Evolutionary conservation across 805 yeast species (phyloP), one percentile per base, ranked within the genome.

Genomic region (Ogataea saltuana): DNA sequence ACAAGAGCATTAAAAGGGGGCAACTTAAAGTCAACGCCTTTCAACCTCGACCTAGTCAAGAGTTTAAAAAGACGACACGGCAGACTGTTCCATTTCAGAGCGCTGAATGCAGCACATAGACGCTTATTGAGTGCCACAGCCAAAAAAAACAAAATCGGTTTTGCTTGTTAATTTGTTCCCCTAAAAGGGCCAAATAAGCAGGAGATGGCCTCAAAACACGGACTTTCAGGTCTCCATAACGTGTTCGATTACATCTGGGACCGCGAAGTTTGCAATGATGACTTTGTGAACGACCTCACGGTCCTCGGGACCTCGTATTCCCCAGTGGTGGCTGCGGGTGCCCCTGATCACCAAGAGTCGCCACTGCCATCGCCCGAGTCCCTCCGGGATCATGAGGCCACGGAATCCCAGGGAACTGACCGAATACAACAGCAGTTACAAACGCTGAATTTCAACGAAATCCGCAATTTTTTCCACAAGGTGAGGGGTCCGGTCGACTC

Each of bases 301-400:
- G 69, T 74, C 7, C 54, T 75, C 11, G 81, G 81, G 1, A 45
- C 46, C 33, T 41, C 45, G 15, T 68, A 64, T 46, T 44, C 61
- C 10, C 66, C 70, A 4, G 19, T 22, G 28, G 28, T 25, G 12
- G 17, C 18, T 10, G 33, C 30, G 13, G 15, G 44, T 12, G 17
- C n/a, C 22, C 9, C 50, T 43, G 21, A 39, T 37, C 15, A 41
- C 33, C 17, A 43, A 44, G 29, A 12, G 16, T 4, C 10, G 10
- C n/a, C n/a, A n/a, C n/a, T n/a, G n/a, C n/a, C n/a, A n/a, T n/a
- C n/a, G n/a, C n/a, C n/a, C n/a, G n/a, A n/a, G n/a, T n/a, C n/a
- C n/a, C n/a, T n/a, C n/a, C n/a, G n/a, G n/a, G n/a, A n/a, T n/a
- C n/a, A n/a, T n/a, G 26, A 34, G 16, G 6, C 39, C 10, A 10